Percentiles rank a stretch among this genome's conserved stretches.
Conservation (phyloP, 495 filamentous ascomycete species). For the Penicillium angulare region DNA sequence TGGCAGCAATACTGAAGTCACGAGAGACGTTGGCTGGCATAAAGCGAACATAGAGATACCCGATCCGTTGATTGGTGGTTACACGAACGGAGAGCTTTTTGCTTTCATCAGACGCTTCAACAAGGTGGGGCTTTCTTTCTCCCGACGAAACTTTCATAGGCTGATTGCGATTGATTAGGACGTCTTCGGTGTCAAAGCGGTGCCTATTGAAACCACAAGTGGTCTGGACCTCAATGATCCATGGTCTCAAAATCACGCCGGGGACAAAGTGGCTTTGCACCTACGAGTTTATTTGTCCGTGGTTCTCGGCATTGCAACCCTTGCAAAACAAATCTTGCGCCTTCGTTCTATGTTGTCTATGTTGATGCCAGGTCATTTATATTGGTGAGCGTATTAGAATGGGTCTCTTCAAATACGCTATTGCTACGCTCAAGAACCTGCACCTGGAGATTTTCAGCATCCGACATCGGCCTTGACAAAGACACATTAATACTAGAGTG, state of each 20-base stretch:
- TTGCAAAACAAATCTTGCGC: conserved; percentile 66
- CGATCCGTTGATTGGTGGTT: conserved; percentile 61
- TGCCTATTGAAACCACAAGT: conserved; percentile 44
- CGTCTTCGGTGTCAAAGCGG: conserved; percentile 74
- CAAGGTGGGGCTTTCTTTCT: conserved; percentile 49
- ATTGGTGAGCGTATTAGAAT: too few species aligned
- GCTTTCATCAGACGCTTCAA: conserved; percentile 70
- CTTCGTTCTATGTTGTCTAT: too few species aligned
- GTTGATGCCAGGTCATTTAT: too few species aligned
- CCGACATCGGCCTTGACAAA: too few species aligned
- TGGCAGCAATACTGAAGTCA: conserved; percentile 36
- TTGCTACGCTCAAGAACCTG: too few species aligned
- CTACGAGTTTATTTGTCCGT: conserved; percentile 77
- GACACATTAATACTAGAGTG: too few species aligned
- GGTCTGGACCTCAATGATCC: conserved; percentile 73
- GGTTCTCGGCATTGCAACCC: conserved; percentile 58
- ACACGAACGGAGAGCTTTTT: conserved; percentile 75
- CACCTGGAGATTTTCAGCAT: too few species aligned
- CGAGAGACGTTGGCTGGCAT: conserved; percentile 70
- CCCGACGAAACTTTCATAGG: not conserved
- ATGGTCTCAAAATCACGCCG: conserved; percentile 74
- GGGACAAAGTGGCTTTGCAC: conserved; percentile 70
- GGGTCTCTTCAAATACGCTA: too few species aligned
- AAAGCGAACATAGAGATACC: conserved; percentile 56
- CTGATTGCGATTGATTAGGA: conserved; percentile 44